These are phyloP conservation scores for Dryas alaskensis DNA, from an alignment of 306 rosid species.

Conservation along the genomic window DNA sequence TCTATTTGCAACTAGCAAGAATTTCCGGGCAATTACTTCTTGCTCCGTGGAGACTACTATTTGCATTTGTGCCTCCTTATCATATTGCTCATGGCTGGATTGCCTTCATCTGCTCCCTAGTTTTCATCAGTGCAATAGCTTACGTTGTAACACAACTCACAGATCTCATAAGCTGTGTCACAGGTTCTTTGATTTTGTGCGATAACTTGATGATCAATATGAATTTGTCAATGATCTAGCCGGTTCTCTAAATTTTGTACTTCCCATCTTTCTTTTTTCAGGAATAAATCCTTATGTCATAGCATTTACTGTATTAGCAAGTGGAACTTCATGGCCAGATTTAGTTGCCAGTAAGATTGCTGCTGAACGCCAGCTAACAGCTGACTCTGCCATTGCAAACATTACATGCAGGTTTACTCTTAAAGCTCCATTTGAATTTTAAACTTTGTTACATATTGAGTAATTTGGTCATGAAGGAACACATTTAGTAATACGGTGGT, in stretches of 20 bases:
- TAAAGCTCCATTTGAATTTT: constrained; percentile 22
- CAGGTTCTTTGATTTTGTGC: constrained; percentile 55
- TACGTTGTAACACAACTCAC: constrained; percentile 75
- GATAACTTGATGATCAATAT: constrained; percentile 17
- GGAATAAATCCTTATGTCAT: constrained; percentile 94
- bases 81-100: constrained; percentile 91
- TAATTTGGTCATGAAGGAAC: constrained; percentile 6
- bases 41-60: constrained; percentile 79
- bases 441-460: constrained; percentile 17
- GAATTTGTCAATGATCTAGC: constrained; percentile 9
- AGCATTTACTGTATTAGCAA: constrained; percentile 89
- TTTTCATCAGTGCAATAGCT: constrained; percentile 90
- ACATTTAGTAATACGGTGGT: not conserved
- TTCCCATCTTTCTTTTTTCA: constrained; percentile 25
- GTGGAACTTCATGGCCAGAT: constrained; percentile 99
- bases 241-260: constrained; percentile 15
- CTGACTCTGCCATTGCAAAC: constrained; percentile 97
- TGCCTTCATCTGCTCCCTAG: constrained; percentile 74
- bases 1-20: constrained; percentile 42
- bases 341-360: constrained; percentile 99
- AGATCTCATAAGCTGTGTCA: constrained; percentile 91
- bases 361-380: constrained; percentile 89
- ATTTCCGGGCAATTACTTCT: constrained; percentile 61
- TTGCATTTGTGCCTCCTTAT: constrained; percentile 88
- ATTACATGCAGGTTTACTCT: constrained; percentile 88